Evolutionary conservation across 1,284 basidiomycete genomes (phyloP).

Genomic region (Melampsora americana): DNA sequence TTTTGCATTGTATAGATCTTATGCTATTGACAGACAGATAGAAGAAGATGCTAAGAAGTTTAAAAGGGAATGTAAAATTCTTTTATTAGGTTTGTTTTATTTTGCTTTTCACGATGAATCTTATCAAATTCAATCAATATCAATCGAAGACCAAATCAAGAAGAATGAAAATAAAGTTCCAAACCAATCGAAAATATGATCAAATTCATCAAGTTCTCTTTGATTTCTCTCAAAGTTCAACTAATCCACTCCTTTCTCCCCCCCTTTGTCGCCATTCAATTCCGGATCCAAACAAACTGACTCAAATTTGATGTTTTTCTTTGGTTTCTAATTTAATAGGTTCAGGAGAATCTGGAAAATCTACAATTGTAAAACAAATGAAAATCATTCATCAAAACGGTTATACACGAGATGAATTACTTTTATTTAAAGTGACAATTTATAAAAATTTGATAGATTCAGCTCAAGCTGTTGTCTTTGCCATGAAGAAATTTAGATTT

Average conservation of each 20-base stretch:
- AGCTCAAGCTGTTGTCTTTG: constrained; percentile 80
- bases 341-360: constrained; percentile 86
- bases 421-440: constrained; percentile 73
- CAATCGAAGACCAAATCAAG: not conserved
- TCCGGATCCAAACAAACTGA: no score
- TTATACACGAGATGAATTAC: constrained; percentile 75
- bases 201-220: no score
- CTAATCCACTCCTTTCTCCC: no score
- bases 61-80: constrained; percentile 89
- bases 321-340: constrained; percentile 57
- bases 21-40: constrained; percentile 60
- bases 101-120: not conserved
- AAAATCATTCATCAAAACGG: constrained; percentile 97
- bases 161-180: not conserved
- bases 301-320: no score
- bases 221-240: no score
- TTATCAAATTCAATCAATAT: not conserved
- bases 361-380: constrained; percentile 98
- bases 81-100: constrained; percentile 70
- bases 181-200: no score
- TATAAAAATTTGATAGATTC: constrained; percentile 70
- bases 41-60: constrained; percentile 63
- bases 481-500: constrained; percentile 83
- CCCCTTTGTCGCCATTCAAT: no score
- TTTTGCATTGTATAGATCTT: constrained; percentile 50